Evolutionary conservation across 495 filamentous ascomycete genomes (phyloP).

Genomic region (Achaetomiella virescens): DNA sequence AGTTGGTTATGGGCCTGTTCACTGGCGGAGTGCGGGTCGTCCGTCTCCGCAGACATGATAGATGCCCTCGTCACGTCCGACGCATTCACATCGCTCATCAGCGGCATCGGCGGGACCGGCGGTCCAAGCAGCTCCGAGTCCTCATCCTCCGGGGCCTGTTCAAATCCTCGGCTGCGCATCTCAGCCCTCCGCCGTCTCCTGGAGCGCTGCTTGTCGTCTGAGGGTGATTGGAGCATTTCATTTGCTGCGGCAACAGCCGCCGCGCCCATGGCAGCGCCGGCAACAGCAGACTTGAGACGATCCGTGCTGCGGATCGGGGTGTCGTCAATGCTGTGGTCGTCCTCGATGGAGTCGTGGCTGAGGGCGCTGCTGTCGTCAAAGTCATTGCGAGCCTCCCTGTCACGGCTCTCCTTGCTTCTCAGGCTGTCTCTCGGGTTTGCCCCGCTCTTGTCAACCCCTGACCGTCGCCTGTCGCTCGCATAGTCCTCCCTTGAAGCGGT

Average conservation of each 20-base stretch:
- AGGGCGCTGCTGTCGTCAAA: slow-evolving; percentile 49
- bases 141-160: slow-evolving; percentile 33
- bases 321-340: slow-evolving; percentile 32
- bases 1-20: slow-evolving; percentile 45
- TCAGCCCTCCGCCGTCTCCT: slow-evolving; percentile 40
- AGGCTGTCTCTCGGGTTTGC: slow-evolving; percentile 33
- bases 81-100: slow-evolving; percentile 73
- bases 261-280: slow-evolving; percentile 30
- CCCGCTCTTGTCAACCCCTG: slow-evolving; percentile 24
- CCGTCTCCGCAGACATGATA: slow-evolving; percentile 76
- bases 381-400: slow-evolving; percentile 53
- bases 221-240: slow-evolving; percentile 32
- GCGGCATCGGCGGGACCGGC: slow-evolving; percentile 66
- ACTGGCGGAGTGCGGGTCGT: slow-evolving; percentile 59
- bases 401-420: slow-evolving; percentile 36
- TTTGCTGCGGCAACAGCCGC: slow-evolving; percentile 29
- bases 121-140: slow-evolving; percentile 34
- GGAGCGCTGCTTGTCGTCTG: slow-evolving; percentile 42
- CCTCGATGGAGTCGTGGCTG: slow-evolving; percentile 34
- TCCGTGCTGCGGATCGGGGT: slow-evolving; percentile 38
- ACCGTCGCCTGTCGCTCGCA: slow-evolving; percentile 41
- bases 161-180: slow-evolving; percentile 33
- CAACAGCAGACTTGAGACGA: slow-evolving; percentile 33
- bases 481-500: slow-evolving; percentile 55
- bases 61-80: slow-evolving; percentile 87